Evolutionary conservation across 2,329 filamentous ascomycete species (phyloP).

Genomic region (Coleophoma eucalyptorum): DNA sequence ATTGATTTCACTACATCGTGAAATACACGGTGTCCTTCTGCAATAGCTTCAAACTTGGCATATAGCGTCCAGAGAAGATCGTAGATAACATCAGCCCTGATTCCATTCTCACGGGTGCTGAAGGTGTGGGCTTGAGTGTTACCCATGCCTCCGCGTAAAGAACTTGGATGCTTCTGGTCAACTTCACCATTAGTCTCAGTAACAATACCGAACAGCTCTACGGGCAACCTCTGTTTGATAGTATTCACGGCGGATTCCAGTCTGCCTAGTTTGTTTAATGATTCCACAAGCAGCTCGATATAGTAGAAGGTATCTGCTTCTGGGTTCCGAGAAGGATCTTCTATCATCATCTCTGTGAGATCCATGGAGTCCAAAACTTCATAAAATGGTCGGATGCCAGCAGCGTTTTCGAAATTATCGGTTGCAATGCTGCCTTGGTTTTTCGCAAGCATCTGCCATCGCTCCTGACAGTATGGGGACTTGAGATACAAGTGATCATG

Average conservation of each 20-base stretch:
- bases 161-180: constrained; percentile 86
- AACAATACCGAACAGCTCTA: constrained; percentile 90
- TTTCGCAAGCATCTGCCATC: constrained; percentile 82
- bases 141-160: constrained; percentile 50
- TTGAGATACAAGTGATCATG: constrained; percentile 98
- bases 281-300: constrained; percentile 80
- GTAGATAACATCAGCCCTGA: constrained; percentile 80
- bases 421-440: constrained; percentile 47
- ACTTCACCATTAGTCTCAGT: constrained; percentile 95
- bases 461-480: constrained; percentile 93
- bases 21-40: constrained; percentile 89
- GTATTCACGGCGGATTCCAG: constrained; percentile 84
- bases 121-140: constrained; percentile 58
- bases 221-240: constrained; percentile 87
- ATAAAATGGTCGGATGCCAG: constrained; percentile 49
- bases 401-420: constrained; percentile 39
- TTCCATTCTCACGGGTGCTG: constrained; percentile 66
- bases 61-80: constrained; percentile 91
- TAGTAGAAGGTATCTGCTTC: constrained; percentile 96
- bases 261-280: constrained; percentile 83
- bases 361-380: constrained; percentile 58
- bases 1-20: constrained; percentile 90
- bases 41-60: constrained; percentile 95
- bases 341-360: constrained; percentile 59
- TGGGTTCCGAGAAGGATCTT: constrained; percentile 89